phyloP scores from a whole-genome alignment of 2,329 filamentous ascomycete genomes.

The Emericellopsis cladophorae region DNA sequence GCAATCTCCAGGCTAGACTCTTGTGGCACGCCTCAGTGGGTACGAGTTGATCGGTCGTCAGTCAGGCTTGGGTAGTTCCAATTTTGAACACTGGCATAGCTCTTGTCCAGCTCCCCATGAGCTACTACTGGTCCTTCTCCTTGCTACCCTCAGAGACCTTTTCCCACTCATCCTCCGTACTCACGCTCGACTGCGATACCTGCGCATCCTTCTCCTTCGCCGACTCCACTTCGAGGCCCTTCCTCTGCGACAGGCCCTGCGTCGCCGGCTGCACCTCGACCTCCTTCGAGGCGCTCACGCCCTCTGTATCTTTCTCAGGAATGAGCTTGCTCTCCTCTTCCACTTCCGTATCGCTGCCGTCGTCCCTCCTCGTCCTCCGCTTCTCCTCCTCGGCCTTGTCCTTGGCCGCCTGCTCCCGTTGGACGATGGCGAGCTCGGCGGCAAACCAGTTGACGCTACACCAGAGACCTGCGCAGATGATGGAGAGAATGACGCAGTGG shows the following conservation, averaged over 20 bases:
- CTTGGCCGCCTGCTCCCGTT: slow-evolving; percentile 24
- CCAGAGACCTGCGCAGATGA: slow-evolving; percentile 75
- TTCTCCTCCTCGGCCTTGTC: slow-evolving; percentile 18
- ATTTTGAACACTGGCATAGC: too few species aligned
- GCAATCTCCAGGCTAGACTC: too few species aligned
- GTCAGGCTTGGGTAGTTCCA: not conserved
- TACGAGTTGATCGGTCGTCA: not conserved
- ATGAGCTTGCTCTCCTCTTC: slow-evolving; percentile 24
- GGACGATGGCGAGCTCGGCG: slow-evolving; percentile 39
- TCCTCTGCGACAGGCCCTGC: not conserved
- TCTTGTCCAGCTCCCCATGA: not conserved
- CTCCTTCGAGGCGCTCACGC: slow-evolving; percentile 16
- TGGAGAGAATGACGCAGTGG: slow-evolving; percentile 75
- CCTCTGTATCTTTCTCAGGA: not conserved
- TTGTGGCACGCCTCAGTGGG: too few species aligned
- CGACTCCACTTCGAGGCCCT: not conserved
- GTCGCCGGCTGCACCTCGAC: slow-evolving; percentile 18
- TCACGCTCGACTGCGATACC: slow-evolving; percentile 39
- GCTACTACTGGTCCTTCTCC: slow-evolving; percentile 44
- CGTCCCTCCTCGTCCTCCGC: slow-evolving; percentile 15
- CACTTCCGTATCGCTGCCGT: slow-evolving; percentile 4
- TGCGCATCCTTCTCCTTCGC: not conserved
- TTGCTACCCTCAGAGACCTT: slow-evolving; percentile 69
- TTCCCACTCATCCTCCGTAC: slow-evolving; percentile 96
- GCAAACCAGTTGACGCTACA: slow-evolving; percentile 97